Percentiles rank a stretch among this genome's conserved stretches.
Conservation (phyloP, 108 stramenopile species). For the Seminavis robusta region DNA sequence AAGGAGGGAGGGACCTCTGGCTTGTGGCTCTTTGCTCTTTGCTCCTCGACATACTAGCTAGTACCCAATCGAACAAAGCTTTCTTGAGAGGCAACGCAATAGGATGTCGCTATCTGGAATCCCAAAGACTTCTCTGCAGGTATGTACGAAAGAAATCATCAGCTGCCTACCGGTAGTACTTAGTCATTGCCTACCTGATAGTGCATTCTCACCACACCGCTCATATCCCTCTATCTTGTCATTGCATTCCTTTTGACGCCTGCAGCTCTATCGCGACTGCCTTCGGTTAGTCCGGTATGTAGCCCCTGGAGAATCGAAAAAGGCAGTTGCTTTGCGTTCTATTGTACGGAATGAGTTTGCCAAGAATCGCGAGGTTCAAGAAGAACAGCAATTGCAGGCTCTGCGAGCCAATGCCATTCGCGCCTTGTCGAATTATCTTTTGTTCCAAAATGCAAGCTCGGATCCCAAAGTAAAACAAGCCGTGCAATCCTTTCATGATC, state of each 20-base stretch:
- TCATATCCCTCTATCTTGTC: too few relatives aligned
- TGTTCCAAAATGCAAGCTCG: slow-evolving; percentile 70
- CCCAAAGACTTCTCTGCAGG: too few relatives aligned
- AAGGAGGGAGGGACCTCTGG: too few relatives aligned
- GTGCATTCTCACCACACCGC: too few relatives aligned
- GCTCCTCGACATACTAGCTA: too few relatives aligned
- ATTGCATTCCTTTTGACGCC: neutral
- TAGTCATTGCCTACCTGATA: too few relatives aligned
- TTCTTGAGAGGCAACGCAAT: too few relatives aligned
- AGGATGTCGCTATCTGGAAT: too few relatives aligned
- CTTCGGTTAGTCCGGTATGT: slow-evolving; percentile 72
- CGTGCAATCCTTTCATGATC: slow-evolving; percentile 27
- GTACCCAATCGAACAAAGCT: too few relatives aligned
- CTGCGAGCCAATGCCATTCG: slow-evolving; percentile 74
- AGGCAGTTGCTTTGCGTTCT: slow-evolving; percentile 64
- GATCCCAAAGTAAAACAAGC: slow-evolving; percentile 53
- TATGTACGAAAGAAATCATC: too few relatives aligned
- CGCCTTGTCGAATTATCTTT: slow-evolving; percentile 84
- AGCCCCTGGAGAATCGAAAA: slow-evolving; percentile 74
- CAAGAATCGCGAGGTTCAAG: slow-evolving; percentile 30
- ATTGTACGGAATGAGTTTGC: slow-evolving; percentile 69
- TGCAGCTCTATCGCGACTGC: slow-evolving; percentile 79
- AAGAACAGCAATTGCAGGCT: slow-evolving; percentile 50
- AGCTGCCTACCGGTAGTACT: too few relatives aligned
- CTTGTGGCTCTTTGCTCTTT: too few relatives aligned